phyloP scores from a whole-genome alignment of 441 rosid genomes.

The Brassica hybrid region DNA sequence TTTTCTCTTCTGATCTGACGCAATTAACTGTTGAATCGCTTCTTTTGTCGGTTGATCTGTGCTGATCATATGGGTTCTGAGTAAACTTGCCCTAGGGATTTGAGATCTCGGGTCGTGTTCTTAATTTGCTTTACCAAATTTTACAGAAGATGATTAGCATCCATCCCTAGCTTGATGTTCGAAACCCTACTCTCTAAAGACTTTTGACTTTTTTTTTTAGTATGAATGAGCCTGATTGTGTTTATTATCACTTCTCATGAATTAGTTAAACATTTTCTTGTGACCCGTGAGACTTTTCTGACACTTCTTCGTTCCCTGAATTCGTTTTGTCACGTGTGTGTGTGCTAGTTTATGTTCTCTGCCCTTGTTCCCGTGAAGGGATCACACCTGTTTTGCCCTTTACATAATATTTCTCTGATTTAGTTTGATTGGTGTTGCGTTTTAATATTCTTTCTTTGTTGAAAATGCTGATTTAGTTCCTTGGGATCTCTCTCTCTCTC shows the following conservation, averaged over 20 bases:
- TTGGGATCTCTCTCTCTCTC: not conserved
- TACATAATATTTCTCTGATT: constrained; percentile 7
- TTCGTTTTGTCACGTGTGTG: not conserved
- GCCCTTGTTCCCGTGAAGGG: constrained; percentile 9
- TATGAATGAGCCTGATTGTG: not conserved
- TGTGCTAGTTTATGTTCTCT: not conserved
- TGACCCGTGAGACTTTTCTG: not conserved
- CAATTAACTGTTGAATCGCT: constrained; percentile 25
- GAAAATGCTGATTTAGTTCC: not conserved
- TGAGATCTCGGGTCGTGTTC: constrained; percentile 15
- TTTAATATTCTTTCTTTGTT: constrained; percentile 3
- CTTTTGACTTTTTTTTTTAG: not conserved
- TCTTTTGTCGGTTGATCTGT: constrained; percentile 5
- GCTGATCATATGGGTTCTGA: not conserved
- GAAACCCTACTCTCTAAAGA: constrained; percentile 5
- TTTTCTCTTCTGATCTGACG: constrained; percentile 5
- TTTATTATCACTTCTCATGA: not conserved
- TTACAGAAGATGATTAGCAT: not conserved
- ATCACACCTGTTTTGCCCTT: not conserved
- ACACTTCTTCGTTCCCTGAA: constrained; percentile 3
- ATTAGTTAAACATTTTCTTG: not conserved
- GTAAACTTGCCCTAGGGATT: not conserved
- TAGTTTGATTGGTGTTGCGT: not conserved
- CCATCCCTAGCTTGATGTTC: constrained; percentile 1
- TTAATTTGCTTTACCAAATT: constrained; percentile 14